Evolutionary conservation across 495 filamentous ascomycete species (phyloP), one percentile per base, ranked within the genome.

Genomic region (Rusavskia elegans): DNA sequence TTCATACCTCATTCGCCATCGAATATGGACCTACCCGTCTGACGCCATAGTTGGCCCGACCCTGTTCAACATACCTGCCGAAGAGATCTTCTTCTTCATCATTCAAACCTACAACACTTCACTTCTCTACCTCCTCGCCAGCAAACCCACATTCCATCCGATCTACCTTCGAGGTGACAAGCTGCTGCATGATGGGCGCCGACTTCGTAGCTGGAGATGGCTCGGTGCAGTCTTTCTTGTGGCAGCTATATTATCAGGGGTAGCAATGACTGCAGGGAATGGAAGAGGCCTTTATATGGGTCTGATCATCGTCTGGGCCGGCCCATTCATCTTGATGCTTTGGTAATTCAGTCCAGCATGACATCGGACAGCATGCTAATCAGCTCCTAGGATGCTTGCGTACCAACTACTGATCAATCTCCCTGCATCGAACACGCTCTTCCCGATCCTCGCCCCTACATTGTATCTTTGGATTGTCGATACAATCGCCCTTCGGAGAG

Each of bases 21-120:
- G 67, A 49, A 72, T 85, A 59, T 85, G 82, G 82, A 79, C 75
- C n/a, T 85, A 84, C 58, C 81, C 82, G 9, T 59, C 68, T 10
- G 63, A 72, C 41, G 81, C 70, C 7, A 69, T 84, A 19, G 45
- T 79, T 37, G 82, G 82, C 1, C 70, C 65, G 16, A 76, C 66
- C 1, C 61, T 84, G 19, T 76, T 76, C 57, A 60, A 60, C 6
- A 78, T 86, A 46, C 82, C 82, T 0, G 55, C 71, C 3, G 82
- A 86, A 59, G 82, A 85, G 57, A 54, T 84, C 21, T 84, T 84
- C 64, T 86, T 85, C 70, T 85, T 85, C 63, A 61, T 83, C n/a
- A 75, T 86, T 32, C 82, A 86, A 61, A 85, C 82, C 7, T 86
- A 83, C 60, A 81, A 72, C 59, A 84, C 82, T 5, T 73, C 74